These are phyloP conservation scores for Juncus inflexus DNA, from an alignment of 176 grass and related monocot species.

Conservation along the genomic window DNA sequence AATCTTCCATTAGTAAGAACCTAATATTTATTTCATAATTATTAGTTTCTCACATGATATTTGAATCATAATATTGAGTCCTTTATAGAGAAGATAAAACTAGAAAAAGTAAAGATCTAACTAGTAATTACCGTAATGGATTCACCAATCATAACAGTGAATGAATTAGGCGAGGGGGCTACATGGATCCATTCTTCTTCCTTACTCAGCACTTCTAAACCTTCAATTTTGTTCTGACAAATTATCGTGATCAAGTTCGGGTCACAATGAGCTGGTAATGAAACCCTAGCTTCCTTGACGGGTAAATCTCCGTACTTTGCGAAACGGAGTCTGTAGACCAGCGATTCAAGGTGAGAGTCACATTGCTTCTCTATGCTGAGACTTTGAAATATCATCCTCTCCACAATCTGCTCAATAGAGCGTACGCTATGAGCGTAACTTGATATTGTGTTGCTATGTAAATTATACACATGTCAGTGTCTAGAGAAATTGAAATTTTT, in stretches of 20 bases:
- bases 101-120: too few relatives aligned
- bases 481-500: too few relatives aligned
- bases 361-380: constrained; percentile 25
- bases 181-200: constrained; percentile 31
- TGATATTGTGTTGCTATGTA: constrained; percentile 15
- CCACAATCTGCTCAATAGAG: constrained; percentile 26
- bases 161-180: constrained; percentile 13
- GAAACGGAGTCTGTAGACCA: constrained; percentile 17
- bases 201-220: constrained; percentile 25
- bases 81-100: too few relatives aligned
- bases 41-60: not conserved
- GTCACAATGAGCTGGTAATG: constrained; percentile 15
- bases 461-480: too few relatives aligned
- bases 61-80: not conserved
- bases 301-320: constrained; percentile 17
- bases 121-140: constrained; percentile 8
- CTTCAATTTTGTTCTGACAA: constrained; percentile 22
- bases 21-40: not conserved
- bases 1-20: too few relatives aligned
- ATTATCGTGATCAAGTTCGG: constrained; percentile 32
- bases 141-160: constrained; percentile 35
- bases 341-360: constrained; percentile 24
- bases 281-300: constrained; percentile 23
- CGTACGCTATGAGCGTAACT: constrained; percentile 17
- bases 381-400: constrained; percentile 31